These are phyloP conservation scores for Fusarium sp. DNA, from an alignment of 2,329 filamentous ascomycete genomes.

Conservation along the genomic window DNA sequence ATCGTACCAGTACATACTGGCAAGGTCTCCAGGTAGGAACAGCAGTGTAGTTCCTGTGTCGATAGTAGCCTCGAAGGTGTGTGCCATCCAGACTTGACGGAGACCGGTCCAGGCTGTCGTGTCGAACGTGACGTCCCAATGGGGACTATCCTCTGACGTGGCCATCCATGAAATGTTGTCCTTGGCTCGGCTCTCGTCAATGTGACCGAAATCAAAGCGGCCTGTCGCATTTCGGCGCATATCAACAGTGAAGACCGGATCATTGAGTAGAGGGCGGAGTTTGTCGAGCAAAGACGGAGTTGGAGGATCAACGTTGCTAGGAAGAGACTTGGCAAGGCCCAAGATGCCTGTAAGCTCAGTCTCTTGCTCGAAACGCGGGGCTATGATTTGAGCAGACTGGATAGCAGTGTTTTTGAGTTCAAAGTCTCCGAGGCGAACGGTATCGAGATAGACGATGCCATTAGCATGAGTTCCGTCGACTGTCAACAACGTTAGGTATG, in stretches of 20 bases:
- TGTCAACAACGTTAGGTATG: constrained; percentile 32
- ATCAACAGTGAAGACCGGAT: constrained; percentile 63
- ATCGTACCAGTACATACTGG: constrained; percentile 68
- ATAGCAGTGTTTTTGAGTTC: constrained; percentile 60
- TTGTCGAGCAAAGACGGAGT: constrained; percentile 61
- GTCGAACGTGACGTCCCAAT: constrained; percentile 63
- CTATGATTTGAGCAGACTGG: constrained; percentile 61
- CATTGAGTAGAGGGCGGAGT: constrained; percentile 56
- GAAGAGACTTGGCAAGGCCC: constrained; percentile 62
- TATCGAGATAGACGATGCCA: constrained; percentile 65
- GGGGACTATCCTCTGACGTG: constrained; percentile 48
- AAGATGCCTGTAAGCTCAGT: constrained; percentile 62
- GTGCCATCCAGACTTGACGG: constrained; percentile 64
- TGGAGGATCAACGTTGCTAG: constrained; percentile 58
- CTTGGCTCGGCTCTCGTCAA: constrained; percentile 56
- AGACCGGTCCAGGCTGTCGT: constrained; percentile 58
- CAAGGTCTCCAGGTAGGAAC: constrained; percentile 68
- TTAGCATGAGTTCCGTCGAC: constrained; percentile 59
- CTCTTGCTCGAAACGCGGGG: constrained; percentile 58
- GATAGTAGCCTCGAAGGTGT: constrained; percentile 65
- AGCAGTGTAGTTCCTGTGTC: constrained; percentile 79
- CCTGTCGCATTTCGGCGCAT: constrained; percentile 61
- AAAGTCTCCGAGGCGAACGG: constrained; percentile 60
- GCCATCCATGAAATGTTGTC: constrained; percentile 60
- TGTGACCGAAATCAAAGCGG: constrained; percentile 64